Base-by-base conservation (phyloP, 768 basidiomycete species). In the Tricholoma sp. region DNA sequence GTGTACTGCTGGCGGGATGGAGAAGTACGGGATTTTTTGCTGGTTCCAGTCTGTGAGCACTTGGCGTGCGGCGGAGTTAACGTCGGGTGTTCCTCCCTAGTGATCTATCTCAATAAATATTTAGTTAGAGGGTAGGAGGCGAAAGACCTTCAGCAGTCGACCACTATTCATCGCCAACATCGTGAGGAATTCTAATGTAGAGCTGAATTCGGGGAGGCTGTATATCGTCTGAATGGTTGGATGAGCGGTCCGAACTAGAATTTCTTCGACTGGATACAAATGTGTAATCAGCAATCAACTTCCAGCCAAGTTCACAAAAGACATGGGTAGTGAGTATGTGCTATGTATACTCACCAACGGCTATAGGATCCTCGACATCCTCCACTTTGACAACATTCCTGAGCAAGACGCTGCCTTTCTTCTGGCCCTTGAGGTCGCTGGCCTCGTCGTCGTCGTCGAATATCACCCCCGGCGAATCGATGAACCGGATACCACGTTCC, bases 381-480 rank as follows among this genome's bases (percentile, higher is more conserved):
- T 97, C 96, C 2, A 94, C 89, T 68, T 87, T 94, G 59, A 96
- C 79, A 31, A 94, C 92, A 64, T 97, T 97, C 19, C 93, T 77
- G 8, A 97, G 77, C 29, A 97, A 76, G 12, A 95, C 77, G 63
- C 84, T 87, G 4, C 78, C 77, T 55, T 83, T 84, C 71, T 71
- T 81, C 61, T 61, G 67, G 4, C 75, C 72, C 55, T 79, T 81
- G 34, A 68, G 71, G 51, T 77, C 71, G 35, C 70, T 68, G 56
- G 66, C 68, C 50, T 77, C 67, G 50, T 85, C 80, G 56, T 89
- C 85, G 56, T 93, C 91, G 59, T 94, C 92, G 63, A 97, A 92
- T 1, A 99, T 90, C n/a, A 98, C 94, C 59, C 96, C 97, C 0
- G 97, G 96, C 35, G 94, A 98, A 71, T 98, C 97, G 5, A 98